Conservation (phyloP, 495 filamentous ascomycete species). For the Jackrogersella minutella region DNA sequence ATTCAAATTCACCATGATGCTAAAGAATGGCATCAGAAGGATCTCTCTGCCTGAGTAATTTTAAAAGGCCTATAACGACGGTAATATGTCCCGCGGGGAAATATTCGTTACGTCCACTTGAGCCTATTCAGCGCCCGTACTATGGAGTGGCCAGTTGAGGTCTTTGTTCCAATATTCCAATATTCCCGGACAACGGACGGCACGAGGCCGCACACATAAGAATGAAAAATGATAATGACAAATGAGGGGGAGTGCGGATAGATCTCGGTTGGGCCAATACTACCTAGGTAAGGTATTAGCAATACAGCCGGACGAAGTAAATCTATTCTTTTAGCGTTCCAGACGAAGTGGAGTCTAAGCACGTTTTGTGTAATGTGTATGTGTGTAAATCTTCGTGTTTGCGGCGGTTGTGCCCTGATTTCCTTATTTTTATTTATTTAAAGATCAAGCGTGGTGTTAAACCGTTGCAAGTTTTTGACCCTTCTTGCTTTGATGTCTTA, state of each 20-base stretch:
- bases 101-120: constrained; percentile 28
- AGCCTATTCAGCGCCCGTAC: constrained; percentile 30
- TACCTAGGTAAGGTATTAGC: constrained; percentile 37
- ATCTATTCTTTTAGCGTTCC: constrained; percentile 26
- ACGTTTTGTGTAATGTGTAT: constrained; percentile 9
- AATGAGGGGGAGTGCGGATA: constrained; percentile 32
- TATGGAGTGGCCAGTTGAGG: not conserved
- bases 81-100: constrained; percentile 26
- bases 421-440: constrained; percentile 12
- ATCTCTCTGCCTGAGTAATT: constrained; percentile 20
- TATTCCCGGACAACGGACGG: constrained; percentile 29
- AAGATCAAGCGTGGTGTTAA: constrained; percentile 3
- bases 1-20: constrained; percentile 30
- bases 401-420: not conserved
- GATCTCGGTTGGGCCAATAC: constrained; percentile 22
- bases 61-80: constrained; percentile 18
- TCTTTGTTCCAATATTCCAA: constrained; percentile 19
- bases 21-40: constrained; percentile 30
- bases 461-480: not conserved
- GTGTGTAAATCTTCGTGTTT: not conserved
- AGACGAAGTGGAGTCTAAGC: constrained; percentile 30
- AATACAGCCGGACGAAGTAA: constrained; percentile 37
- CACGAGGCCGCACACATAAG: constrained; percentile 19
- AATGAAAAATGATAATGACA: constrained; percentile 7
- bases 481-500: not conserved